phyloP scores from a whole-genome alignment of 2,329 filamentous ascomycete species.

The Dothistroma pini region DNA sequence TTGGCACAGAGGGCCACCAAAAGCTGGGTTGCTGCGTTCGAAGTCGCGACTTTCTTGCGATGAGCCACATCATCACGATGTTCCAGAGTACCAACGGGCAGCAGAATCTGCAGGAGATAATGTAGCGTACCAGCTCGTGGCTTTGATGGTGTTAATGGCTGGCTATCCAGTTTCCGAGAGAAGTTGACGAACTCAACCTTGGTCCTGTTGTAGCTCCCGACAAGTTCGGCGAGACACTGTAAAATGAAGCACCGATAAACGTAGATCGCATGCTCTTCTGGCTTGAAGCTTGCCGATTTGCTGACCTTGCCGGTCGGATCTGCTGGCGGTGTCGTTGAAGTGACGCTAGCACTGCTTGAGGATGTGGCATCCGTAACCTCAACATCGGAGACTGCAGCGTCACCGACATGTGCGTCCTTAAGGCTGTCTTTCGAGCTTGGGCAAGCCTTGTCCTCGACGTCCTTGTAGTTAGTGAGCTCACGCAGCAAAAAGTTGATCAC shows the following conservation, averaged over 20 bases:
- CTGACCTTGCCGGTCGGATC: slow-evolving; percentile 57
- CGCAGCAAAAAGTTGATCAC: slow-evolving; percentile 93
- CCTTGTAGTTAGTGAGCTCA: slow-evolving; percentile 85
- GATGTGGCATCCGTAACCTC: slow-evolving; percentile 47
- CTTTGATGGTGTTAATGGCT: slow-evolving; percentile 85
- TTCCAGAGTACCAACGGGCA: slow-evolving; percentile 62
- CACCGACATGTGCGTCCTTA: slow-evolving; percentile 34
- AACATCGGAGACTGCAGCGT: slow-evolving; percentile 43
- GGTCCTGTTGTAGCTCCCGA: slow-evolving; percentile 86
- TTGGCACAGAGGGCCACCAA: slow-evolving; percentile 83
- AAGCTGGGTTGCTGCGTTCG: slow-evolving; percentile 78
- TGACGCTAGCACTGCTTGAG: slow-evolving; percentile 5
- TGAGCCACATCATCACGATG: slow-evolving; percentile 69
- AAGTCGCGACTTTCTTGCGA: slow-evolving; percentile 84
- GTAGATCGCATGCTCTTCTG: slow-evolving; percentile 91
- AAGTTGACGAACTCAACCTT: slow-evolving; percentile 99
- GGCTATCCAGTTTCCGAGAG: slow-evolving; percentile 82
- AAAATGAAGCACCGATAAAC: slow-evolving; percentile 94
- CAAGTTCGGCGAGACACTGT: slow-evolving; percentile 83
- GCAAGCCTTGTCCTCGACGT: slow-evolving; percentile 81
- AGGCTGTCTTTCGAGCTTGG: slow-evolving; percentile 39
- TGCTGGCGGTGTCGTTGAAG: slow-evolving; percentile 19
- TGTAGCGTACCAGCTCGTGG: slow-evolving; percentile 89
- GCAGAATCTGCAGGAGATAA: slow-evolving; percentile 80
- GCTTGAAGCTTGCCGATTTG: slow-evolving; percentile 72